Conservation (phyloP, 2,329 filamentous ascomycete genomes). For the Cladophialophora exuberans region DNA sequence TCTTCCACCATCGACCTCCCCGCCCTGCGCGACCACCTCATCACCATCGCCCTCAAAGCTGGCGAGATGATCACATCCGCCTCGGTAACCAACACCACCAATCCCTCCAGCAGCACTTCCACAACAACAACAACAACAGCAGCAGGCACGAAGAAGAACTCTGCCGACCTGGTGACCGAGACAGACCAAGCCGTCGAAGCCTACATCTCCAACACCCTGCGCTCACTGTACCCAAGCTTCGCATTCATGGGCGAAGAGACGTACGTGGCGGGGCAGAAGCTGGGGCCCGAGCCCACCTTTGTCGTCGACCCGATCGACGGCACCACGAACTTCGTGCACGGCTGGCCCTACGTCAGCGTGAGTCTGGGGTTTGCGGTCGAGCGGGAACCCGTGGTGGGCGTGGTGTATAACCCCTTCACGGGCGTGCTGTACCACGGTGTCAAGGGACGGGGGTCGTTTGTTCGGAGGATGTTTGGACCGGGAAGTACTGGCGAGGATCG, state of each 20-base stretch:
- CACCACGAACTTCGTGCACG: constrained; percentile 68
- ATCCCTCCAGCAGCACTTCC: background rate
- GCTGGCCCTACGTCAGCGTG: constrained; percentile 61
- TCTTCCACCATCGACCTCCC: constrained; percentile 25
- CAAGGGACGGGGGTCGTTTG: constrained; percentile 57
- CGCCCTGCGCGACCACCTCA: constrained; percentile 45
- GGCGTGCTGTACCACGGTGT: constrained; percentile 60
- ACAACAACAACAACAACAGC: constrained; percentile 25
- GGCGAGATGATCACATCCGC: constrained; percentile 49
- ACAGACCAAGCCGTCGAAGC: constrained; percentile 65
- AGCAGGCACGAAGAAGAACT: constrained; percentile 52
- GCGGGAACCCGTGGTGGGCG: constrained; percentile 56
- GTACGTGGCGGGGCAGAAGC: constrained; percentile 57
- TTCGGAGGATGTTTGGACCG: constrained; percentile 34
- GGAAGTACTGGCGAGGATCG: background rate
- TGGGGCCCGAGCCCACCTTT: constrained; percentile 61
- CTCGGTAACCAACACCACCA: constrained; percentile 37
- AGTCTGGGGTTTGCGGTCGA: constrained; percentile 61
- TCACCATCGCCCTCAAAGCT: constrained; percentile 45
- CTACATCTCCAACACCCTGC: constrained; percentile 57
- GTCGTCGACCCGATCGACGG: constrained; percentile 68
- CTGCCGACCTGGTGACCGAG: constrained; percentile 66
- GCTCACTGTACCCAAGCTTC: constrained; percentile 53
- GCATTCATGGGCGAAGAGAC: constrained; percentile 64
- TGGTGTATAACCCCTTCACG: constrained; percentile 66